Conservation (phyloP, 176 grass and related monocot species). For the Panicum miliaceum region DNA sequence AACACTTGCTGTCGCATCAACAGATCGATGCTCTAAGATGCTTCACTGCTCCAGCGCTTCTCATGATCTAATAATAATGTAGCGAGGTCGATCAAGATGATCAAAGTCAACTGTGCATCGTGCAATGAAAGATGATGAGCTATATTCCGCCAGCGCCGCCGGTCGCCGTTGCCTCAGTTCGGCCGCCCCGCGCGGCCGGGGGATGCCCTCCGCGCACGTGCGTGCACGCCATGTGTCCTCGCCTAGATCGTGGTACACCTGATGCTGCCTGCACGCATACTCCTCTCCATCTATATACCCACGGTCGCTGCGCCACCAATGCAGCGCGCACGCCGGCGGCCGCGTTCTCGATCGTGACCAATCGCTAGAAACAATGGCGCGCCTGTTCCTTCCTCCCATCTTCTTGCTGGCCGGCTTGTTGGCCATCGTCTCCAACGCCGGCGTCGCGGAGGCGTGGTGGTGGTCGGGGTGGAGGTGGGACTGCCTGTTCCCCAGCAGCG, state of each 20-base stretch:
- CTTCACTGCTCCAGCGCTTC: not conserved
- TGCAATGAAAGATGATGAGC: not conserved
- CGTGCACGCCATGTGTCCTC: constrained; percentile 19
- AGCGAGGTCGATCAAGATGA: not conserved
- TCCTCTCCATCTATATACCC: not conserved
- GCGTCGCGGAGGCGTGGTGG: not conserved
- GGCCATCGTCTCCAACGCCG: not conserved
- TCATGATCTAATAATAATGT: not conserved
- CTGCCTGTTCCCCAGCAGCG: not conserved
- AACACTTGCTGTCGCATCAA: constrained; percentile 19
- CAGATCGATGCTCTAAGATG: not conserved
- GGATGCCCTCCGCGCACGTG: constrained; percentile 13
- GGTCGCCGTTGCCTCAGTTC: constrained; percentile 10
- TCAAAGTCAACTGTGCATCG: constrained; percentile 30
- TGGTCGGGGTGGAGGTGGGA: not conserved
- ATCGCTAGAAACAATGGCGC: not conserved
- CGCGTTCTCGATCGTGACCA: not conserved
- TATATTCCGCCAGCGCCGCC: not conserved
- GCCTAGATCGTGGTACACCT: not conserved
- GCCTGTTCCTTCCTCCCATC: not conserved
- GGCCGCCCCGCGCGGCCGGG: not conserved
- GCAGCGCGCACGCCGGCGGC: not conserved
- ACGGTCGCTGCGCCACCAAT: too few species aligned
- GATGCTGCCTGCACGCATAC: not conserved
- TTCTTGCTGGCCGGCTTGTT: not conserved